Percentiles rank a stretch among this genome's conserved stretches.
Conservation (phyloP, 106 monocot genomes). For the Dendrobium huoshanense region DNA sequence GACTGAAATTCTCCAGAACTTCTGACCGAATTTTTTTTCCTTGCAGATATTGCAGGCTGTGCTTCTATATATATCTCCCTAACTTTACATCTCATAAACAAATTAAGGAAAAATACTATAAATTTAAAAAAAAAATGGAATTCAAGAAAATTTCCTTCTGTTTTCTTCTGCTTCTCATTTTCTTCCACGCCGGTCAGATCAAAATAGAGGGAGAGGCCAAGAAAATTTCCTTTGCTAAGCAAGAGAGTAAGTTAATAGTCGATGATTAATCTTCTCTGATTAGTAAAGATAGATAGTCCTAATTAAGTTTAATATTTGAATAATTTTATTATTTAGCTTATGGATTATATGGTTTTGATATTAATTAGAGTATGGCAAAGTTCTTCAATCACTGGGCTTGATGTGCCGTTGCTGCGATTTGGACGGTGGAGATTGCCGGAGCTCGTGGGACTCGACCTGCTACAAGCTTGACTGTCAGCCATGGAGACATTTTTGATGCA, state of each 20-base stretch:
- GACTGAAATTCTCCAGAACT: no score
- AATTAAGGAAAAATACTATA: not conserved
- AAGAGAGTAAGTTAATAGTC: no score
- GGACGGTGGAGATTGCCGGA: conserved; percentile 21
- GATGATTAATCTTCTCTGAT: not conserved
- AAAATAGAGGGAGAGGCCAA: conserved; percentile 15
- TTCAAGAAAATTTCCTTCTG: not conserved
- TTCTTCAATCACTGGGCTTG: conserved; percentile 17
- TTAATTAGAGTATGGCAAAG: conserved; percentile 20
- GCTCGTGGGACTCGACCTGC: conserved; percentile 21
- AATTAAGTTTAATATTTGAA: not conserved
- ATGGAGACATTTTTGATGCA: conserved; percentile 9
- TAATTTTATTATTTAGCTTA: no score
- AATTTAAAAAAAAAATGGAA: not conserved
- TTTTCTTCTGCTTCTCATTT: conserved; percentile 17
- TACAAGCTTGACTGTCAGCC: conserved; percentile 21
- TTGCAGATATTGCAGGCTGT: no score
- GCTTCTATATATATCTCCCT: no score
- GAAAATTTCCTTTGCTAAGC: not conserved
- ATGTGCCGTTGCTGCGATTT: conserved; percentile 32
- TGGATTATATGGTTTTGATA: not conserved
- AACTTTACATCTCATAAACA: not conserved
- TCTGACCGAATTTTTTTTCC: no score
- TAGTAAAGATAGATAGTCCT: conserved; percentile 10
- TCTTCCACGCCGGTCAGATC: not conserved